Evolutionary conservation across 23 red algal genomes (phyloP), one percentile per base, ranked within the genome.

Genomic region (Gracilaria domingensis): DNA sequence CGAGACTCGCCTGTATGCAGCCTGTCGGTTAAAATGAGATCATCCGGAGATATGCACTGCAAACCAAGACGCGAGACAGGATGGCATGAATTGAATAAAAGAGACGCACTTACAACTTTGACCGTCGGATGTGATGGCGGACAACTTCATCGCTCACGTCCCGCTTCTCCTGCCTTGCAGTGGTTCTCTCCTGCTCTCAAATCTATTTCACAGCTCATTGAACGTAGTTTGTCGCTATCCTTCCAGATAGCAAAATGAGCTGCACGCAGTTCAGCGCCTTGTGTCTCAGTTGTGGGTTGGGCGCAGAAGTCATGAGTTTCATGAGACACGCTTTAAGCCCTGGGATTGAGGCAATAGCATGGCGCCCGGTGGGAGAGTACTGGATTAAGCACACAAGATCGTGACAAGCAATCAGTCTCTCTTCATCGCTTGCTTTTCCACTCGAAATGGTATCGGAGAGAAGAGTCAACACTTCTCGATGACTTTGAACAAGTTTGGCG

Each of bases 251-350:
- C 40, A 77, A 2, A 21, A 77, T 24, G 40, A 48, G 45, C 28
- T 88, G 84, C 24, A 88, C 84, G 34, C 84, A 88, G 12, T 17
- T 24, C 8, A 88, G 67, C 28, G 84, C 70, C 36, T 62, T 49
- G 0, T 11, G 37, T 57, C 71, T 50, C 11, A 88, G 66, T 23
- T 59, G 28, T 23, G 16, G 44, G 17, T 35, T 34, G 6, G 38
- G 28, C 2, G 65, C 66, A 21, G 49, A 39, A 3, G 71, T 60
- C 90, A 98, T 95, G 83, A 98, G 86, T 69, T 89, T 79, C 93
- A 98, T 93, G 54, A 98, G 91, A 23, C 88, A 79, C 28, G 50
- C 24, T 66, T 98, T 98, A 60, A 98, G 75, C 26, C 86, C 64
- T 16, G 74, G 66, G 18, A 78, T 33, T 20, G 91, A 64, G 0